phyloP scores from a whole-genome alignment of 2,329 filamentous ascomycete species.

The Periglandula ipomoeae region DNA sequence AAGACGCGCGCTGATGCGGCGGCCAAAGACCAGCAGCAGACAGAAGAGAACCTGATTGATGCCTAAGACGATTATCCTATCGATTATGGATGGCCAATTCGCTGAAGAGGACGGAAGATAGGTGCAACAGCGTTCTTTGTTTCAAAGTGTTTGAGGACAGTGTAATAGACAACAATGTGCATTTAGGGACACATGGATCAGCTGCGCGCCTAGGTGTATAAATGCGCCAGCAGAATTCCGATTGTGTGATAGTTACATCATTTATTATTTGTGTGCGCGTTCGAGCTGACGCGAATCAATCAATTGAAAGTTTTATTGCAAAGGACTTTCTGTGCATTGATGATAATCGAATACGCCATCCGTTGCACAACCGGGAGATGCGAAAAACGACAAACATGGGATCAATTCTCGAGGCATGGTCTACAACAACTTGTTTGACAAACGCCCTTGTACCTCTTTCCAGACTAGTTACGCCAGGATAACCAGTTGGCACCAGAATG shows the following conservation, averaged over 20 bases:
- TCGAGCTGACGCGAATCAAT: neutral
- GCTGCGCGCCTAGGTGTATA: neutral
- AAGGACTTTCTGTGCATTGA: too few relatives aligned
- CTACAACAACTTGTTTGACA: too few relatives aligned
- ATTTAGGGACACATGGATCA: neutral
- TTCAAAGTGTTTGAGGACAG: neutral
- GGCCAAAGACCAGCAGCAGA: slow-evolving; percentile 29
- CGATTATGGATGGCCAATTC: neutral
- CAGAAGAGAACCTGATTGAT: slow-evolving; percentile 53
- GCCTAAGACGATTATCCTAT: slow-evolving; percentile 26
- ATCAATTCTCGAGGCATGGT: too few relatives aligned
- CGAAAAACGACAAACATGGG: too few relatives aligned
- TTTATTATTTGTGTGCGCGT: neutral
- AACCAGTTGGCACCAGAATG: too few relatives aligned
- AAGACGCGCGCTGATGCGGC: slow-evolving; percentile 40
- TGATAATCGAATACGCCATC: too few relatives aligned
- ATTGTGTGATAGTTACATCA: neutral
- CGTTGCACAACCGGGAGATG: too few relatives aligned
- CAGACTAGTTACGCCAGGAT: too few relatives aligned
- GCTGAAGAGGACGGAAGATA: neutral
- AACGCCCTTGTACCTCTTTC: too few relatives aligned
- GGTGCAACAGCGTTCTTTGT: neutral
- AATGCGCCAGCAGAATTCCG: neutral
- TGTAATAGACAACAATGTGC: slow-evolving; percentile 4
- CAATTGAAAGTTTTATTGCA: neutral